Conservation (phyloP, 73 alveolate species). For the Blepharisma japonicum region DNA sequence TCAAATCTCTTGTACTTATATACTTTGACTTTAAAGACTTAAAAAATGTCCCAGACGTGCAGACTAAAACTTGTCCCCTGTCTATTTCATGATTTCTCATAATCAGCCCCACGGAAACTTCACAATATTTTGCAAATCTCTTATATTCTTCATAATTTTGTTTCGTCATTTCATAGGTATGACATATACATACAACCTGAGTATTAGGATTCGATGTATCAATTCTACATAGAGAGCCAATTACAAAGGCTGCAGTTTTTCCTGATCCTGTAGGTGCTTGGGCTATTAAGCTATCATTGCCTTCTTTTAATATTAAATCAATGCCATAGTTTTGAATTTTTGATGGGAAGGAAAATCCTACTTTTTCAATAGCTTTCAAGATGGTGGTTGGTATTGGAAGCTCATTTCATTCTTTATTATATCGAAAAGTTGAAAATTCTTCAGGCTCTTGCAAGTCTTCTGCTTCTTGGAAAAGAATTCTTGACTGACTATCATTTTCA, state of each 20-base stretch:
- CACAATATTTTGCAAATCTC: background rate
- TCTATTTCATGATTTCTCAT: background rate
- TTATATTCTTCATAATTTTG: background rate
- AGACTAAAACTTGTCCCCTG: background rate
- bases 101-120: background rate
- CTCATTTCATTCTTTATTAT: too few relatives aligned
- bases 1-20: background rate
- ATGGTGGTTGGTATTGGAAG: too few relatives aligned
- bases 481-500: background rate
- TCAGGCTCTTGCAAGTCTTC: conserved; percentile 14
- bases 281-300: background rate
- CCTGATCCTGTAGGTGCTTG: conserved; percentile 24
- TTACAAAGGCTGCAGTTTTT: background rate
- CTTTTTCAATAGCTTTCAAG: background rate
- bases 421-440: background rate
- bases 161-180: background rate
- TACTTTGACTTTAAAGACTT: background rate
- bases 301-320: background rate
- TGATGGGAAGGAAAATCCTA: background rate
- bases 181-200: background rate
- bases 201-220: background rate
- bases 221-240: background rate
- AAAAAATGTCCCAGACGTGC: background rate
- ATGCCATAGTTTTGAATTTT: background rate
- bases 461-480: background rate